Evolutionary conservation across 2,329 filamentous ascomycete genomes (phyloP).

Genomic region (Alternaria triticina): DNA sequence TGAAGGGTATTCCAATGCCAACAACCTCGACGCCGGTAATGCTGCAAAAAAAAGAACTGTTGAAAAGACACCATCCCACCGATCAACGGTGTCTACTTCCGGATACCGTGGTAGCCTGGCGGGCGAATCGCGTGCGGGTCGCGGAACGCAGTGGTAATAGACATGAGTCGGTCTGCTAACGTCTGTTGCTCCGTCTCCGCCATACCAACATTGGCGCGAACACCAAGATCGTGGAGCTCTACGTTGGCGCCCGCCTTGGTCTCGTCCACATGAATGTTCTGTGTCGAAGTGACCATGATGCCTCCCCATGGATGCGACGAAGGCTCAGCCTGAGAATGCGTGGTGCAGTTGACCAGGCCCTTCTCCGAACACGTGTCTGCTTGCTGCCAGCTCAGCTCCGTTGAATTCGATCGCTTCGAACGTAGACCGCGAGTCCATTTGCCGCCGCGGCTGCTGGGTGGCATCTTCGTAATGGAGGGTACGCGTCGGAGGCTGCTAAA

Average conservation of each 20-base stretch:
- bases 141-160: slow-evolving; percentile 40
- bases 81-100: slow-evolving; percentile 8
- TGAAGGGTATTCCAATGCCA: not conserved
- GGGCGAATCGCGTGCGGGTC: slow-evolving; percentile 26
- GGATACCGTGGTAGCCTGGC: slow-evolving; percentile 8
- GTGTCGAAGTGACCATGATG: slow-evolving; percentile 49
- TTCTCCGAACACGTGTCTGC: slow-evolving; percentile 41
- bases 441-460: slow-evolving; percentile 6
- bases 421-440: slow-evolving; percentile 26
- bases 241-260: slow-evolving; percentile 26
- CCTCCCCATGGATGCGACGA: slow-evolving; percentile 39
- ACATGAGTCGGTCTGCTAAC: slow-evolving; percentile 47
- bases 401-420: slow-evolving; percentile 8
- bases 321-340: slow-evolving; percentile 7
- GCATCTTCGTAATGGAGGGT: slow-evolving; percentile 7
- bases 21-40: not conserved
- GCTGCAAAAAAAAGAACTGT: not conserved
- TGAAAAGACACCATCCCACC: not conserved
- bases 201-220: slow-evolving; percentile 39
- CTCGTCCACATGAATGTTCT: slow-evolving; percentile 42
- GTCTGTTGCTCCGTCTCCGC: slow-evolving; percentile 51
- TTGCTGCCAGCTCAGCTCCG: slow-evolving; percentile 23
- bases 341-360: slow-evolving; percentile 27
- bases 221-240: slow-evolving; percentile 43
- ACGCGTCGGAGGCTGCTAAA: slow-evolving; percentile 49